phyloP scores from a whole-genome alignment of 179 eudicot species.

The Silene noctiflora region DNA sequence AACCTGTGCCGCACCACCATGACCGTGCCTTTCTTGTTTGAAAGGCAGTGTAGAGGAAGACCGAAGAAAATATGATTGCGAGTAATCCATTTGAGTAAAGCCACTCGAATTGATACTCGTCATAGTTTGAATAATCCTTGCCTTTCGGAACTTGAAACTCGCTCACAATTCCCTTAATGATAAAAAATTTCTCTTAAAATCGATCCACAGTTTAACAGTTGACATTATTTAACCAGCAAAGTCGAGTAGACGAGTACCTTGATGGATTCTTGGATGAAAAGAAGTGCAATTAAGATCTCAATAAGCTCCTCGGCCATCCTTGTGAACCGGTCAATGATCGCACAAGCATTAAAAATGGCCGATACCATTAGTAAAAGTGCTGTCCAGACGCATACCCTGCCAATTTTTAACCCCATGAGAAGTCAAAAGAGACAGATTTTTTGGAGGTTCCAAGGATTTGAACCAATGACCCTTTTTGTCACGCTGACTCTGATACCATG shows the following conservation, averaged over 20 bases:
- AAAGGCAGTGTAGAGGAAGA: conserved; percentile 39
- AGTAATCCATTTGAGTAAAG: conserved; percentile 46
- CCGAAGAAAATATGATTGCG: conserved; percentile 37
- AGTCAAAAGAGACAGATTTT: too few species aligned
- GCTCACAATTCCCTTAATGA: conserved; percentile 31
- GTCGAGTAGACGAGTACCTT: conserved; percentile 19
- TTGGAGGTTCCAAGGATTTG: too few species aligned
- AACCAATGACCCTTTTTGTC: too few species aligned
- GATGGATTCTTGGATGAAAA: conserved; percentile 39
- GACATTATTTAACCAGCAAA: too few species aligned
- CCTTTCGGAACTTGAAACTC: conserved; percentile 44
- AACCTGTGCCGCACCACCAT: conserved; percentile 47
- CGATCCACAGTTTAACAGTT: too few species aligned
- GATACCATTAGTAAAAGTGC: conserved; percentile 25
- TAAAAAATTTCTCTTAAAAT: not conserved
- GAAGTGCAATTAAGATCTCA: conserved; percentile 31
- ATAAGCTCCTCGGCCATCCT: conserved; percentile 38
- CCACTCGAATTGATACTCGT: conserved; percentile 38
- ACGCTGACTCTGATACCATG: too few species aligned
- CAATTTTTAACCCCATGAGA: not conserved
- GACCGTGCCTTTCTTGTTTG: conserved; percentile 39
- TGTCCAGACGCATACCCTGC: conserved; percentile 41
- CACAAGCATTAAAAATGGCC: conserved; percentile 28
- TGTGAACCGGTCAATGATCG: conserved; percentile 30
- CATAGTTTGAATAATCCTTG: conserved; percentile 22